Percentiles rank a stretch among this genome's conserved stretches.
phyloP scores from a whole-genome alignment of 495 filamentous ascomycete species.

The Aspergillus incahuasiensis region DNA sequence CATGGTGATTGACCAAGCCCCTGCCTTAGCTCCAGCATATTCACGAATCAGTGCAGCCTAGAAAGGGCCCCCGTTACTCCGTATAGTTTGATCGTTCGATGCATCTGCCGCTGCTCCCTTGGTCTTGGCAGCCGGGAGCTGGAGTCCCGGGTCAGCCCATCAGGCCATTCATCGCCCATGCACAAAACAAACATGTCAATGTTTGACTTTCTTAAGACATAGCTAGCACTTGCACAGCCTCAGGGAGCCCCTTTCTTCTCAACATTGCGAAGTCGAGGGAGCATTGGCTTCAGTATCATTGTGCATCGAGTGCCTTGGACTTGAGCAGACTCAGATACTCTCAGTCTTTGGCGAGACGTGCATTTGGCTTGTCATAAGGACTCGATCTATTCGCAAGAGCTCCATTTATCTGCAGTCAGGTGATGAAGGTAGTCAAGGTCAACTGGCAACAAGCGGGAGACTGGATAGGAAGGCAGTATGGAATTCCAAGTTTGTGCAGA shows the following conservation, averaged over 20 bases:
- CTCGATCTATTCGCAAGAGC: too few species aligned
- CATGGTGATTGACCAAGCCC: constrained; percentile 5
- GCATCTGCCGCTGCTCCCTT: neutral
- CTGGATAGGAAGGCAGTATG: neutral
- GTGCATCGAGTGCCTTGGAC: neutral
- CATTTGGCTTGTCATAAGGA: too few species aligned
- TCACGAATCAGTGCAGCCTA: neutral
- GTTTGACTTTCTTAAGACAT: neutral
- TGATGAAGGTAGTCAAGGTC: too few species aligned
- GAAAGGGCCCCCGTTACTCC: neutral
- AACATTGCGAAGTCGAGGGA: too few species aligned
- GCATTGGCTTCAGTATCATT: too few species aligned
- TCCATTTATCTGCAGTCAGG: too few species aligned
- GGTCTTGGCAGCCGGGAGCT: constrained; percentile 8
- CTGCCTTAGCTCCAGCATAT: neutral
- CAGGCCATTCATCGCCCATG: neutral
- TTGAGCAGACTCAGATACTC: too few species aligned
- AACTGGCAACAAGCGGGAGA: too few species aligned
- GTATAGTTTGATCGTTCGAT: neutral
- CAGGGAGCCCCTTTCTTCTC: neutral
- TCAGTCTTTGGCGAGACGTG: too few species aligned
- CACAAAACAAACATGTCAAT: neutral
- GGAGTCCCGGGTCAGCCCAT: constrained; percentile 2
- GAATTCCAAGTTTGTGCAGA: too few species aligned
- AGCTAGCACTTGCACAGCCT: neutral